A percentile compares a stretch with the other conserved stretches of the same genome.
Evolutionary conservation across 2,329 filamentous ascomycete species (phyloP).

Genomic region (Diaporthe vaccinii): DNA sequence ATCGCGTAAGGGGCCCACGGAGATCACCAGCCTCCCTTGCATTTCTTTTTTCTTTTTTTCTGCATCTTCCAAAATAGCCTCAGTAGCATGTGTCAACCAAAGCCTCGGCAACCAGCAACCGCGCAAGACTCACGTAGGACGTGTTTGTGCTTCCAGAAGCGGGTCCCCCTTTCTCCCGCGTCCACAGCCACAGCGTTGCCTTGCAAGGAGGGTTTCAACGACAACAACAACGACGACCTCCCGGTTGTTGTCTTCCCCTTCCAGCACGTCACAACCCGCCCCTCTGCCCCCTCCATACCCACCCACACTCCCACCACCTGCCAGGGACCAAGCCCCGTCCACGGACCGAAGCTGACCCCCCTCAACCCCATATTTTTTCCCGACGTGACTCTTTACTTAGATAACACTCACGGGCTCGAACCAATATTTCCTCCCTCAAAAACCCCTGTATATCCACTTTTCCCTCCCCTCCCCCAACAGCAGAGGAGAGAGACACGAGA

Average conservation of each 20-base stretch:
- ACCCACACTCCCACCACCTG: slow-evolving; percentile 10
- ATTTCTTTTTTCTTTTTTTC: not conserved
- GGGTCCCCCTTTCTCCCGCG: slow-evolving; percentile 13
- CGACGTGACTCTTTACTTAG: not conserved
- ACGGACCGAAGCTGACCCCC: not conserved
- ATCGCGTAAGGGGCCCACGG: not conserved
- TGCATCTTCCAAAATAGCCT: not conserved
- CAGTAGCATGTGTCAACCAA: slow-evolving; percentile 11
- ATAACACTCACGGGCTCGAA: not conserved
- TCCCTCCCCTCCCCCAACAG: not conserved
- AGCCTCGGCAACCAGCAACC: not conserved
- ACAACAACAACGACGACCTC: not conserved
- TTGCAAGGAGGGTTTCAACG: slow-evolving; percentile 1
- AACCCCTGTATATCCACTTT: not conserved
- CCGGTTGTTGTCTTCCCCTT: not conserved
- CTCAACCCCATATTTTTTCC: slow-evolving; percentile 16
- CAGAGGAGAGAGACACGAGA: not conserved
- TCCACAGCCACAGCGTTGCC: not conserved
- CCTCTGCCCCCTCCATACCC: too few species aligned
- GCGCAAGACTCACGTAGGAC: not conserved
- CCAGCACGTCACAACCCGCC: not conserved
- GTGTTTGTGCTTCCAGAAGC: not conserved
- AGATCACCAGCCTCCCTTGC: not conserved
- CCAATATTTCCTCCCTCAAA: not conserved
- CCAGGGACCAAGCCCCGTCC: not conserved